Base-by-base conservation (phyloP, 495 filamentous ascomycete genomes). In the Penicillium cataractarum region DNA sequence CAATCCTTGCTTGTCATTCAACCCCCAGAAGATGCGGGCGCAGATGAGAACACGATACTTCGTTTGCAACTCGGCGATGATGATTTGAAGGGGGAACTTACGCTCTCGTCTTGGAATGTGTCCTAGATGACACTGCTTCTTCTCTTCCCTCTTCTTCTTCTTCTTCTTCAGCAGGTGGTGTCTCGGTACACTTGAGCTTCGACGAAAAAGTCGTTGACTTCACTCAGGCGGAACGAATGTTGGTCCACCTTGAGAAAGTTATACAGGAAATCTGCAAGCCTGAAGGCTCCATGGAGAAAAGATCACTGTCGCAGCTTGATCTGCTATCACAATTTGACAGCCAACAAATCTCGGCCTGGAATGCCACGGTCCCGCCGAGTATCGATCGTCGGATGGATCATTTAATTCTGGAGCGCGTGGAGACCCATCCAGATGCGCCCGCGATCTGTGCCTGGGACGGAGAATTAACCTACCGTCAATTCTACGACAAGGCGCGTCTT, bases 1-100 rank as follows among this genome's bases (percentile, higher is more conserved):
- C 77, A 82, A 52, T 82, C 73, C 60, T 57, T 86, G 32, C 35
- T 65, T 26, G 63, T 65, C 17, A 49, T 65, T 24, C 63, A 65
- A n/a, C 58, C 62, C 2, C 42, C 31, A 26, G 29, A 42, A 31
- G 22, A 49, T 44, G 40, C 21, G 19, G 40, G 40, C n/a, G 17
- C 40, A 2, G 40, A 44, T 44, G 40, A 44, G 21, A 21, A 44
- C 17, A 44, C 40, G n/a, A 44, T 44, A 4, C 40, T 44, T 2
- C 4, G 40, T 17, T 9, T 44, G 40, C 40, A 44, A 44, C 40
- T 44, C 17, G 40, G 40, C 0, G 40, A 44, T 21, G 40, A 44
- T 9, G 40, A 44, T 44, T 5, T 44, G 40, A 51, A 31, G 32
- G 4, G 21, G 32, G 29, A 15, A 57, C 33, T 29, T 44, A 24